A percentile compares a stretch with the other conserved stretches of the same genome.
phyloP scores from a whole-genome alignment of 164 flowering plant species.

The Vitis cinerea region DNA sequence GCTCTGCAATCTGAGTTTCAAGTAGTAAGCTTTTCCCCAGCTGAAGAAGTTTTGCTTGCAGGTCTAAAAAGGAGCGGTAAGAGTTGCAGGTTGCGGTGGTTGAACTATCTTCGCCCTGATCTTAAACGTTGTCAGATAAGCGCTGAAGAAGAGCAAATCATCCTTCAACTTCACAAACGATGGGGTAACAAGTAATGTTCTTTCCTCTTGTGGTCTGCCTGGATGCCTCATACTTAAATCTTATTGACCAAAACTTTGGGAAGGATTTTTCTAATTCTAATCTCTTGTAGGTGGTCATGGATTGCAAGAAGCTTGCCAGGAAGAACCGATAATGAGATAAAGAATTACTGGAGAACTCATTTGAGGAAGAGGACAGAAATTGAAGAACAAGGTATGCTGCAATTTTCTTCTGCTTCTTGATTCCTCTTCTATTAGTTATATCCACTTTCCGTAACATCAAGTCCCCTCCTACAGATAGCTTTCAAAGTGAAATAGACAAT shows the following conservation, averaged over 20 bases:
- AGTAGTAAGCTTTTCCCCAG: not conserved
- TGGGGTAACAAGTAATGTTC: slow-evolving; percentile 80
- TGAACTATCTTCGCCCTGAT: slow-evolving; percentile 72
- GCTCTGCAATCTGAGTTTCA: not conserved
- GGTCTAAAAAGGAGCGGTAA: slow-evolving; percentile 77
- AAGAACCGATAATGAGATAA: slow-evolving; percentile 83
- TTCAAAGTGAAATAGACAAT: slow-evolving; percentile 13
- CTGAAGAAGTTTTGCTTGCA: slow-evolving; percentile 15
- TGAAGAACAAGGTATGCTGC: slow-evolving; percentile 35
- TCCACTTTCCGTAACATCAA: not conserved
- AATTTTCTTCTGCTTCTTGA: not conserved
- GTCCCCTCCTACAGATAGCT: slow-evolving; percentile 14
- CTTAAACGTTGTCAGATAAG: slow-evolving; percentile 58
- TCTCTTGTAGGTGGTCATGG: slow-evolving; percentile 60
- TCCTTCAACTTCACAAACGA: slow-evolving; percentile 54
- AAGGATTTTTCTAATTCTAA: not conserved
- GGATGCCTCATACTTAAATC: too few species aligned
- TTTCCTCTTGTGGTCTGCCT: not conserved
- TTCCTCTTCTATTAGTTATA: not conserved
- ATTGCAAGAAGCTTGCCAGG: slow-evolving; percentile 72
- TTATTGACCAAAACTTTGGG: too few species aligned
- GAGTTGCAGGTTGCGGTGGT: slow-evolving; percentile 81
- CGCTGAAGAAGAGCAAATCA: slow-evolving; percentile 47
- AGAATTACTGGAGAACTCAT: slow-evolving; percentile 78
- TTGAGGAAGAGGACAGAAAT: slow-evolving; percentile 42